Percentiles rank a stretch among this genome's conserved stretches.
These are phyloP conservation scores for Nyssa sinensis DNA, from an alignment of 148 eudicot species.

Conservation along the genomic window DNA sequence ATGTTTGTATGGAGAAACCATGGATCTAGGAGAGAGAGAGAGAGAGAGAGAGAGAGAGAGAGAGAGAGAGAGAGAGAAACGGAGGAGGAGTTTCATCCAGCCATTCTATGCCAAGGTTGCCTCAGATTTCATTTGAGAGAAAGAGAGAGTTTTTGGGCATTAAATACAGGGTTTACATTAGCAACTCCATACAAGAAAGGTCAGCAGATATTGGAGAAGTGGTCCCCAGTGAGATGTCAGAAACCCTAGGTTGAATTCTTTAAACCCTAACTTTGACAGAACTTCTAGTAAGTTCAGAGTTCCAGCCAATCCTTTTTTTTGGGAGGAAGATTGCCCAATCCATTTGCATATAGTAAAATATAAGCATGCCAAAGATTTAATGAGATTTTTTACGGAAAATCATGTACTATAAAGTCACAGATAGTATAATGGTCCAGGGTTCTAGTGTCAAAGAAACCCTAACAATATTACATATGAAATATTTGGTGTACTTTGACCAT, in stretches of 20 bases:
- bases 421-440: too few relatives aligned
- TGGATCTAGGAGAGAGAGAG: too few relatives aligned
- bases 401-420: background rate
- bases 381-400: background rate
- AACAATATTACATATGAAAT: background rate
- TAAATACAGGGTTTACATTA: too few relatives aligned
- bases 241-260: slow-evolving; percentile 9
- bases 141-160: background rate
- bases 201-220: slow-evolving; percentile 8
- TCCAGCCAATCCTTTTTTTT: background rate
- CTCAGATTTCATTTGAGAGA: background rate
- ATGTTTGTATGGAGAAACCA: background rate
- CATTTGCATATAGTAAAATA: background rate
- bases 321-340: background rate
- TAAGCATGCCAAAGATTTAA: background rate
- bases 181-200: background rate
- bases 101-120: background rate
- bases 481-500: too few relatives aligned
- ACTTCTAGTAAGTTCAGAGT: background rate
- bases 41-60: too few relatives aligned
- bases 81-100: too few relatives aligned
- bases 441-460: background rate
- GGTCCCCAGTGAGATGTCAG: slow-evolving; percentile 5
- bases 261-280: slow-evolving; percentile 4
- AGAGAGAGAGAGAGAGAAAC: too few relatives aligned